Base-by-base conservation (phyloP, 805 yeast species). In the Kregervanrija pseudodelftensis region DNA sequence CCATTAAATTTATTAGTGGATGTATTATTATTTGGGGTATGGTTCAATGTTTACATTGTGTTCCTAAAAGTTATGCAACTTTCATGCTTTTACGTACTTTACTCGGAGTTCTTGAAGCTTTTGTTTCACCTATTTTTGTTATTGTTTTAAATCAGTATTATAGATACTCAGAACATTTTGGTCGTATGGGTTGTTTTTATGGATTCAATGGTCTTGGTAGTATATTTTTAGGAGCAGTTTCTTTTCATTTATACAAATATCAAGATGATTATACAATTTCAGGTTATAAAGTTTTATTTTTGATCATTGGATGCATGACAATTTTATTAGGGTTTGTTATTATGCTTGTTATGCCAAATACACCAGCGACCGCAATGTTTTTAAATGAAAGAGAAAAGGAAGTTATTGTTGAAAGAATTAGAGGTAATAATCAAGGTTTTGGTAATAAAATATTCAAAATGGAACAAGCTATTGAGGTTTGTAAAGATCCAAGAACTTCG, bases 221-320 rank as follows among this genome's bases (percentile, higher is more conserved):
- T 33, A 60, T 74, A 30, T 38, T 75, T 34, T 77, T 81, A n/a
- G 70, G 72, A 35, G 67, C 70, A 8, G 71, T 80, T 44, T 78
- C 83, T 2, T 78, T 77, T 52, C 82, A 79, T 12, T 60, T 44
- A 11, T 40, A 38, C 8, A 13, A 32, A 3, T 16, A 36, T 10
- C 14, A 10, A n/a, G 43, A 35, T 30, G n/a, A 12, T 8, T 37
- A 37, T 33, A 31, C 42, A 7, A 30, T 79, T 8, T 67, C 60
- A 4, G 67, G 80, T 4, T 84, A 89, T 89, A 77, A 74, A 55
- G 57, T 77, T 10, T 59, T 80, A 3, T 83, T 73, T 57, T 62
- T 83, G 38, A 65, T 80, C 31, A 70, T 76, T 37, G 93, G 91
- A 9, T 56, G 69, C 8, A 67, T 77, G 44, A 80, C 86, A 3